Evolutionary conservation across 2,329 filamentous ascomycete species (phyloP).

Genomic region (Zymoseptoria ardabiliae): DNA sequence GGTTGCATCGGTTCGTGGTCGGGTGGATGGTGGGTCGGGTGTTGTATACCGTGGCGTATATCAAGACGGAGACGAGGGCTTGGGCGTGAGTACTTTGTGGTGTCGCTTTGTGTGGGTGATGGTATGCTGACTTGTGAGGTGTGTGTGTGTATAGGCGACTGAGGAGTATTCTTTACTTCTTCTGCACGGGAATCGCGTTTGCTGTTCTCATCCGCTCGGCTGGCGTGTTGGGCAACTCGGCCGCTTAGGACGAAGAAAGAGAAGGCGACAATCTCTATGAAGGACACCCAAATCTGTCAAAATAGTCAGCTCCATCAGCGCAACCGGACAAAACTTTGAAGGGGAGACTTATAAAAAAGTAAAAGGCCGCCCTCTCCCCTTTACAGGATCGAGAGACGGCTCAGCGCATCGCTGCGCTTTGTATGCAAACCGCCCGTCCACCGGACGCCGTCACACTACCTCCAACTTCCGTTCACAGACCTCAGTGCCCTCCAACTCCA

Average conservation of each 20-base stretch:
- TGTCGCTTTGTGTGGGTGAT: not conserved
- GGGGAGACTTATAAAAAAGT: slow-evolving; percentile 37
- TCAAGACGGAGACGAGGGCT: slow-evolving; percentile 16
- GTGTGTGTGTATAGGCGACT: slow-evolving; percentile 2
- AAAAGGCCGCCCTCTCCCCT: slow-evolving; percentile 23
- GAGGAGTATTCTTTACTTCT: slow-evolving; percentile 26
- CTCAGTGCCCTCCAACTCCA: not conserved
- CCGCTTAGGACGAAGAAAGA: not conserved
- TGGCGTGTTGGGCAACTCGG: slow-evolving; percentile 16
- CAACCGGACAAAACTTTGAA: not conserved
- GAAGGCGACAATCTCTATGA: not conserved
- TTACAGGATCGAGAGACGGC: slow-evolving; percentile 18
- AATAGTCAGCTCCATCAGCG: not conserved
- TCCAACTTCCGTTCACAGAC: slow-evolving; percentile 2
- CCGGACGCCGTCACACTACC: slow-evolving; percentile 6
- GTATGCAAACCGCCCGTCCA: slow-evolving; percentile 19
- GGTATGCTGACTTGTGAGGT: not conserved
- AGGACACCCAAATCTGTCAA: not conserved
- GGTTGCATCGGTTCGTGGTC: slow-evolving; percentile 31
- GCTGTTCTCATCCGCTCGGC: slow-evolving; percentile 27
- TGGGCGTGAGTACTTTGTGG: slow-evolving; percentile 9
- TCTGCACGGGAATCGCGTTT: slow-evolving; percentile 26
- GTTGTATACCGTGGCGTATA: slow-evolving; percentile 34
- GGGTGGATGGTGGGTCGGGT: slow-evolving; percentile 32
- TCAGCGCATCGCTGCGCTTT: slow-evolving; percentile 1